These are phyloP conservation scores for Fusarium nelsonii DNA, from an alignment of 2,329 filamentous ascomycete species.

Conservation along the genomic window DNA sequence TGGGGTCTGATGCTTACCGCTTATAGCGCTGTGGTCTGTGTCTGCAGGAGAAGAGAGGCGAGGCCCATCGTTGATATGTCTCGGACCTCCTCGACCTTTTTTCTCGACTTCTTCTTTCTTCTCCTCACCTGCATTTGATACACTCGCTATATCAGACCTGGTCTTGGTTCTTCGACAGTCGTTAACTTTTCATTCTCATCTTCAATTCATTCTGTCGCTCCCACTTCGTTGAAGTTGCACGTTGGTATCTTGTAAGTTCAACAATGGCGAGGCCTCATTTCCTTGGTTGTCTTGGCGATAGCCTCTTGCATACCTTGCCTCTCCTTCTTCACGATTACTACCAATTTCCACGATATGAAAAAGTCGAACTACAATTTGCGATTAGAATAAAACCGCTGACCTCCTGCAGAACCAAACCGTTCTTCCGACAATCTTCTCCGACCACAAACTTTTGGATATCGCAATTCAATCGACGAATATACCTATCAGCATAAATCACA, in stretches of 20 bases:
- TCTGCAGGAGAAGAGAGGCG: background rate
- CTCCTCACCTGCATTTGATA: conserved; percentile 33
- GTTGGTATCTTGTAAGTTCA: conserved; percentile 29
- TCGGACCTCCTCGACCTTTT: conserved; percentile 26
- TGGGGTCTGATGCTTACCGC: conserved; percentile 13
- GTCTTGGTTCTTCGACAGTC: conserved; percentile 26
- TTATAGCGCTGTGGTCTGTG: background rate
- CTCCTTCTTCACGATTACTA: conserved; percentile 17
- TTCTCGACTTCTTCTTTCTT: conserved; percentile 24
- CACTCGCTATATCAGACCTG: conserved; percentile 29
- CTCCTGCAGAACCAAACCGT: conserved; percentile 13
- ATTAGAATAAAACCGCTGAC: conserved; percentile 31
- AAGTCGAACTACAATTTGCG: conserved; percentile 7
- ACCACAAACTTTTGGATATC: conserved; percentile 25
- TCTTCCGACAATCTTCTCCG: conserved; percentile 20
- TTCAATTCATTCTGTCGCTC: conserved; percentile 14
- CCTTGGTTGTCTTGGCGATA: conserved; percentile 36
- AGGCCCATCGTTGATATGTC: conserved; percentile 28
- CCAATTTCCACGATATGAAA: conserved; percentile 7
- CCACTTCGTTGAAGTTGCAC: background rate
- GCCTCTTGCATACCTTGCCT: conserved; percentile 26
- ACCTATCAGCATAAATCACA: conserved; percentile 15
- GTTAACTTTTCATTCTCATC: conserved; percentile 10
- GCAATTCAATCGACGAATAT: conserved; percentile 19
- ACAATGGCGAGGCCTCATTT: conserved; percentile 7